Evolutionary conservation across 179 eudicot genomes (phyloP), one percentile per base, ranked within the genome.

Genomic region (Pouteria campechiana): DNA sequence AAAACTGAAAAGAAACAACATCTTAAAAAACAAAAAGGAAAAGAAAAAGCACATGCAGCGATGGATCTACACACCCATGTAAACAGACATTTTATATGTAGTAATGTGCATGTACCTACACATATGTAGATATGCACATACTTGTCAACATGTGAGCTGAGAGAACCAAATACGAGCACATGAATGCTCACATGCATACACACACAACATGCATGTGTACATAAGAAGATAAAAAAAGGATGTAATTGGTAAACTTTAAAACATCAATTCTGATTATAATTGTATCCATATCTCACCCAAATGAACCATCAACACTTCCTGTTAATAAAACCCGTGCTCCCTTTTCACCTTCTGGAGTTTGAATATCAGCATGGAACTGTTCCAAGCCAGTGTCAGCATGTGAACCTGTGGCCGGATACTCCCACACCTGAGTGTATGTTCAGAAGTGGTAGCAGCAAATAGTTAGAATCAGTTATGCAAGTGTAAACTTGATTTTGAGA

Each of bases 381-480:
- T 64, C 70, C 68, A 89, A 36, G 20, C 76, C 83, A 57, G 64
- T 53, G 63, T 67, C 73, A 36, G 60, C 68, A 47, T 52, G 56
- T 46, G 57, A 52, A 44, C 63, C 60, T 18, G 85, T 69, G 40
- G 47, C 70, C 13, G 51, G 55, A 59, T 81, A 89, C 49, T 70
- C 76, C 86, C 93, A 89, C 41, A 81, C 65, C 97, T 89, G 50
- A 41, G 54, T n/a, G n/a, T n/a, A 38, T 37, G 25, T 23, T n/a
- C n/a, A n/a, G n/a, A 18, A 19, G 32, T 9, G 29, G 32, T 6
- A 34, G 13, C 1, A 34, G 1, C n/a, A 11, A 8, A 34, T 34
- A 11, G 18, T 13, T 15, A 15, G 21, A 31, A 25, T 44, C 43
- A 24, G 7, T 28, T 31, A 45, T 40, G 15, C 11, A 28, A 35